Evolutionary conservation across 371 early-diverging fungal species (phyloP), one percentile per base, ranked within the genome.

Genomic region (Catenaria anguillulae): DNA sequence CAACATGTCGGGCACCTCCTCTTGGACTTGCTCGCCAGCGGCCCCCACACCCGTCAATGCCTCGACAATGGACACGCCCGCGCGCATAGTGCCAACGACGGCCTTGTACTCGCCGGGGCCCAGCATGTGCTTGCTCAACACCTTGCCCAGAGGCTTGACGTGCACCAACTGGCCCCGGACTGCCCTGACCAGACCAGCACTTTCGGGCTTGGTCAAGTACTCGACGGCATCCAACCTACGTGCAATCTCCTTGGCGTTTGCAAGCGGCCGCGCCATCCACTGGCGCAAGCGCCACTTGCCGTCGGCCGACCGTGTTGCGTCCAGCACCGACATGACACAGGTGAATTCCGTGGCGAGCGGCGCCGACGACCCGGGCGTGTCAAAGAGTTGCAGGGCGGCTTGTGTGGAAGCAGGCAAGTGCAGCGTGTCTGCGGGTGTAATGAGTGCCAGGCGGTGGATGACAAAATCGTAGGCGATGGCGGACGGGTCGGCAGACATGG

Each of bases 241-340:
- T 5, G 31, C 21, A 40, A 70, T 66, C 33, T 61, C 64, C 0
- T 19, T 10, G 15, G 66, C 35, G 8, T 43, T 24, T 40, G 67
- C 70, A 1, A 70, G 45, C 1, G 71, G 71, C 13, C 64, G 64
- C 13, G 60, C 37, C 12, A 67, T 15, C 71, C 71, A 71, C 19
- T 58, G 42, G 13, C 43, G 42, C 29, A 71, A 62, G 65, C 61
- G 17, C 56, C 56, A 37, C 26, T 56, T 56, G 5, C 56, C 56
- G 10, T 34, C 34, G 33, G 24, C 34, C 56, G 24, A 29, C 4
- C 19, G 15, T 1, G 56, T 56, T 4, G n/a, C 29, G 37, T 56
- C 31, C 2, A 56, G 56, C 37, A 56, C 24, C 21, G 23, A 23
- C 29, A 24, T 29, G 19, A 56, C n/a, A 1, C 23, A 46, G n/a